Conservation (phyloP, 2,329 filamentous ascomycete species). For the Ophiocordyceps robertsii region DNA sequence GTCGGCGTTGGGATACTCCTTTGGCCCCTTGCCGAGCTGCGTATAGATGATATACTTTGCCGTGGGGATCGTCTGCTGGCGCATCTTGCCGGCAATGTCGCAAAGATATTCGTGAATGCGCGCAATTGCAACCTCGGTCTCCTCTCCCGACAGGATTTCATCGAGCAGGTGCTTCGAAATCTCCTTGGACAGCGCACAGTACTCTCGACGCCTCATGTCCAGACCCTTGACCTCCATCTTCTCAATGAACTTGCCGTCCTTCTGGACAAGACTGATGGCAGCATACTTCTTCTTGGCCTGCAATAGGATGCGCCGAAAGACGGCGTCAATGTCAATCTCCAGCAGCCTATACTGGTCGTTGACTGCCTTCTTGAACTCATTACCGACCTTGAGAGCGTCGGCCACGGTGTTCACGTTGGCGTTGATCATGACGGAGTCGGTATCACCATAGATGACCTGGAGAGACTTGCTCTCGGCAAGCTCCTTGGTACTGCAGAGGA, state of each 20-base stretch:
- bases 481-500: slow-evolving; percentile 89
- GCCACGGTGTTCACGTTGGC: slow-evolving; percentile 90
- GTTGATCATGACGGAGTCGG: slow-evolving; percentile 99
- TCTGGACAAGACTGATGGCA: slow-evolving; percentile 82
- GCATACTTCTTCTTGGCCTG: slow-evolving; percentile 99
- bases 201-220: slow-evolving; percentile 95
- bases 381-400: slow-evolving; percentile 80
- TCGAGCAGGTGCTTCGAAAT: slow-evolving; percentile 83
- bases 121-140: slow-evolving; percentile 73
- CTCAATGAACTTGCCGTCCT: slow-evolving; percentile 80
- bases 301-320: slow-evolving; percentile 83
- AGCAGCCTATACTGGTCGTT: slow-evolving; percentile 86
- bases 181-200: slow-evolving; percentile 90
- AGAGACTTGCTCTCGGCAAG: slow-evolving; percentile 83
- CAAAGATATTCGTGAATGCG: slow-evolving; percentile 90
- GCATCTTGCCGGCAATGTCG: slow-evolving; percentile 76
- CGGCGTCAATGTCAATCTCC: slow-evolving; percentile 96
- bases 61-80: slow-evolving; percentile 57
- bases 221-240: slow-evolving; percentile 97
- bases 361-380: slow-evolving; percentile 89
- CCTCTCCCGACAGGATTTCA: slow-evolving; percentile 87
- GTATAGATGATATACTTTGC: slow-evolving; percentile 97
- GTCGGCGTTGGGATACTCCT: slow-evolving; percentile 87
- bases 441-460: slow-evolving; percentile 96
- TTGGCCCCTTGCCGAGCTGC: slow-evolving; percentile 86